Conservation (phyloP, 345 rosid genomes). For the Microthlaspi erraticum region DNA sequence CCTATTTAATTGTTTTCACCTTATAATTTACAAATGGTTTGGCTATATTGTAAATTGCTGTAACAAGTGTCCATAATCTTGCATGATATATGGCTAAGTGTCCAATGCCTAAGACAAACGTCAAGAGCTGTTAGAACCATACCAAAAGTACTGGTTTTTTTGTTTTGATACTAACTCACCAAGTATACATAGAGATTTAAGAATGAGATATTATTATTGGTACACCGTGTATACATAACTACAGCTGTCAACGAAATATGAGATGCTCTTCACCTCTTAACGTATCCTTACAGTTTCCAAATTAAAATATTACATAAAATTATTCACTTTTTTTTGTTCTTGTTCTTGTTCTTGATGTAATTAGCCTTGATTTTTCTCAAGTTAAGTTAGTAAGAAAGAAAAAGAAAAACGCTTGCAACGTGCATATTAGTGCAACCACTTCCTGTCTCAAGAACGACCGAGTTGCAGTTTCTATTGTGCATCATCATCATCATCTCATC, state of each 20-base stretch:
- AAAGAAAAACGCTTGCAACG: slow-evolving; percentile 3
- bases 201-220: neutral
- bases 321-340: neutral
- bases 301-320: neutral
- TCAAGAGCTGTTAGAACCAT: slow-evolving; percentile 10
- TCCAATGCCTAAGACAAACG: slow-evolving; percentile 4
- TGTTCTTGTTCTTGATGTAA: neutral
- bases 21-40: slow-evolving; percentile 3
- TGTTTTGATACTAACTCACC: slow-evolving; percentile 1
- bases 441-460: neutral
- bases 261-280: neutral
- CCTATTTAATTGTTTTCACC: neutral
- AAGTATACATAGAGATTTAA: neutral
- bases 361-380: neutral
- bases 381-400: neutral
- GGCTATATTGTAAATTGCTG: neutral
- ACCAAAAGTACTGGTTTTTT: too few relatives aligned
- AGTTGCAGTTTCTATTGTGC: neutral
- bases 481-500: slow-evolving; percentile 1
- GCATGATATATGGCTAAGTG: slow-evolving; percentile 23
- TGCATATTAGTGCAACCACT: slow-evolving; percentile 18
- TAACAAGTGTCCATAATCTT: slow-evolving; percentile 27
- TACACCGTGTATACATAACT: neutral
- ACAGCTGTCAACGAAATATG: slow-evolving; percentile 8
- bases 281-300: neutral